A percentile compares a stretch with the other conserved stretches of the same genome.
Evolutionary conservation across 192 early-diverging fungal species (phyloP).

Genomic region (Irineochytrium annulatum): DNA sequence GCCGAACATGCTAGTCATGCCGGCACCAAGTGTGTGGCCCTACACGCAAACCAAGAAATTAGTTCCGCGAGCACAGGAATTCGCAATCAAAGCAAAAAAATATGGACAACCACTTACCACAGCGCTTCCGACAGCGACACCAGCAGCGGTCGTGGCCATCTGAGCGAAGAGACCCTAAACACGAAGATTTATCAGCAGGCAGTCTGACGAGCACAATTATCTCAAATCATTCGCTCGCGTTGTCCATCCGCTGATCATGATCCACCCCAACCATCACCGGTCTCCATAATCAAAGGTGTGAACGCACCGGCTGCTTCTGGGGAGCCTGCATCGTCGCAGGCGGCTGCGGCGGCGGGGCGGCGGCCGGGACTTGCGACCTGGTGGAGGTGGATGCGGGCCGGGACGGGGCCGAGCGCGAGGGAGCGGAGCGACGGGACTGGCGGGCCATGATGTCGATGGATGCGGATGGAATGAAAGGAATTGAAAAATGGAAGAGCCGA

Average conservation of each 20-base stretch:
- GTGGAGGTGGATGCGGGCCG: conserved; percentile 44
- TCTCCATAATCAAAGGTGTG: too few species aligned
- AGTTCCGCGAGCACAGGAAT: too few species aligned
- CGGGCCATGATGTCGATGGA: conserved; percentile 61
- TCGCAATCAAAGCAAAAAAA: background rate
- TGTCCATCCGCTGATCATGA: too few species aligned
- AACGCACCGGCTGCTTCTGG: conserved; percentile 9
- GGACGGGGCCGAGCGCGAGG: conserved; percentile 44
- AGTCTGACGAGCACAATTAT: background rate
- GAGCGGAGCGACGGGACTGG: conserved; percentile 51
- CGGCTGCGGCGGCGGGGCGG: conserved; percentile 26
- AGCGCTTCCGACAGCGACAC: conserved; percentile 87
- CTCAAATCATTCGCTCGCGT: too few species aligned
- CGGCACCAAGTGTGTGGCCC: conserved; percentile 48
- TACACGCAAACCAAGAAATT: background rate
- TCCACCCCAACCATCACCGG: too few species aligned
- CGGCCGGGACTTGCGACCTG: conserved; percentile 43
- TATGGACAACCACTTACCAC: conserved; percentile 40
- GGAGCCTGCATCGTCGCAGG: conserved; percentile 23
- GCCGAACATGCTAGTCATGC: conserved; percentile 37
- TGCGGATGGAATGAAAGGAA: too few species aligned
- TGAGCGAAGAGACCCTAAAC: conserved; percentile 61
- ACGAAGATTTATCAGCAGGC: background rate
- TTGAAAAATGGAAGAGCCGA: too few species aligned
- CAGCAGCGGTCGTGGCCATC: conserved; percentile 92